Base-by-base conservation (phyloP, 352 stramenopile genomes). In the Plasmopara viticola region DNA sequence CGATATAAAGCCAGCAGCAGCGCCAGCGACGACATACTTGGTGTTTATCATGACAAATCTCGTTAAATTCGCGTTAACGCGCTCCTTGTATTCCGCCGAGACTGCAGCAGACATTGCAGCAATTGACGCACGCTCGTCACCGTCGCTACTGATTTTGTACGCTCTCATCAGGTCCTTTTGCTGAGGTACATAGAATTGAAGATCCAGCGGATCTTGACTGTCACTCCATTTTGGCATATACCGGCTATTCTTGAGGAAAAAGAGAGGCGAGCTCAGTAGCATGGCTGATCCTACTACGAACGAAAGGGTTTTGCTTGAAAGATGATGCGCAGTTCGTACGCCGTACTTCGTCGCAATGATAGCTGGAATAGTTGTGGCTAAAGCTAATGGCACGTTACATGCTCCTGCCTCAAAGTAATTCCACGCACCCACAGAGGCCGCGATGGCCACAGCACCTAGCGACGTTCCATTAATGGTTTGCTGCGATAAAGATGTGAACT, bases 391-490 rank as follows among this genome's bases (percentile, higher is more conserved):
- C 39, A 86, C 62, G 62, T 94, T 94, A 60, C 81, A 90, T 35
- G 76, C 68, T 25, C 77, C 80, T 12, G 69, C 63, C 45, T 79
- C 49, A 10, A 90, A 46, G 56, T 94, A 77, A 61, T 91, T 94
- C 46, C 51, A 87, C 9, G 83, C 77, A 0, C 83, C 83, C 0
- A 94, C 65, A 18, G 71, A 74, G 10, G 80, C 70, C 30, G 68
- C 75, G 17, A 91, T 58, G 12, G 78, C 84, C 44, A 94, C 81
- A n/a, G 83, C 78, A 39, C 78, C 74, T 47, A 94, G 69, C 7
- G 80, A 91, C 18, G 83, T 94, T 58, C 83, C 83, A 42, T 94
- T 94, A 37, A 94, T 74, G 2, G 77, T 74, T 44, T 94, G 83
- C 61, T 94, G 83, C 10, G 80, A 60, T 20, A 94, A 60, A 9